These are phyloP conservation scores for Vararia minispora DNA, from an alignment of 768 basidiomycete genomes.

Conservation along the genomic window DNA sequence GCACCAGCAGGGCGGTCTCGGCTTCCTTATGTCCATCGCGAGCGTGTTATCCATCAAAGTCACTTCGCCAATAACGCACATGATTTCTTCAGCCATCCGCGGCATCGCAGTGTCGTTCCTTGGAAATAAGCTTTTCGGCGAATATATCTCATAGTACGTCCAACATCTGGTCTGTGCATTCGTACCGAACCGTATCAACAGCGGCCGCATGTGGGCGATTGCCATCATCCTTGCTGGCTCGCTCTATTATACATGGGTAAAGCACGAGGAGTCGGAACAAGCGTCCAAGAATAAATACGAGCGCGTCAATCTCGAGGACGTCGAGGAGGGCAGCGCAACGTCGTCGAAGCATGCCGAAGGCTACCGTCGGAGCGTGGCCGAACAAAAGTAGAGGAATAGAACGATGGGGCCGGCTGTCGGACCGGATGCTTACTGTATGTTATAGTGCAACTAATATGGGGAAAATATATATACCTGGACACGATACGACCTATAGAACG, in stretches of 20 bases:
- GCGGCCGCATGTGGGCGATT: slow-evolving; percentile 76
- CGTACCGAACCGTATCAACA: slow-evolving; percentile 19
- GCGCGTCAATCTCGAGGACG: slow-evolving; percentile 50
- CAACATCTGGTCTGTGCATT: not conserved
- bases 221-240: slow-evolving; percentile 74
- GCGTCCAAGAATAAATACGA: slow-evolving; percentile 36
- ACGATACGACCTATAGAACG: too few species aligned
- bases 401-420: too few species aligned
- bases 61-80: slow-evolving; percentile 95
- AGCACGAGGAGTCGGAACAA: slow-evolving; percentile 54
- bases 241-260: slow-evolving; percentile 81
- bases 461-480: too few species aligned
- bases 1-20: slow-evolving; percentile 55
- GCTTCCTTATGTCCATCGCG: slow-evolving; percentile 92
- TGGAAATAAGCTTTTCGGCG: slow-evolving; percentile 70
- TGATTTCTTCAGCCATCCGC: slow-evolving; percentile 92
- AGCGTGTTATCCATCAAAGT: slow-evolving; percentile 92
- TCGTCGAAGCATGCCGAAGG: too few species aligned
- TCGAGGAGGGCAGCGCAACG: slow-evolving; percentile 38
- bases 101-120: slow-evolving; percentile 87
- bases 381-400: too few species aligned
- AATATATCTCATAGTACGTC: slow-evolving; percentile 68
- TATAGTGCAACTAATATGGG: too few species aligned
- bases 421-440: too few species aligned
- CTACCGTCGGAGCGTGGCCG: too few species aligned